Conservation (phyloP, 352 stramenopile species). For the Globisporangium iwayamae region DNA sequence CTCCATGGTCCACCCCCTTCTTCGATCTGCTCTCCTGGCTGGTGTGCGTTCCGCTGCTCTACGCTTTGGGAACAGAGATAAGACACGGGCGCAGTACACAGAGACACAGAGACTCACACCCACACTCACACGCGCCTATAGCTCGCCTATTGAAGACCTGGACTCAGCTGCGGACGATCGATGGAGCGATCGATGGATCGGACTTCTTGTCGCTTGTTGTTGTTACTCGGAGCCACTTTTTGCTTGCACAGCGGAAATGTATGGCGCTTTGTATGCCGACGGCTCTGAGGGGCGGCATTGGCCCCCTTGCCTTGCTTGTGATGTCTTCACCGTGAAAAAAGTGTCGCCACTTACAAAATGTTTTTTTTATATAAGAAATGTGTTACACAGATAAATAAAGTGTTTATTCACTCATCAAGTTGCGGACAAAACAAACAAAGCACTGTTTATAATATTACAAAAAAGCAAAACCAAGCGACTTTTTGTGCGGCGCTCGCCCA, state of each 20-base stretch:
- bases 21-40: neutral
- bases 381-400: too few species aligned
- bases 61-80: neutral
- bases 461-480: too few species aligned
- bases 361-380: too few species aligned
- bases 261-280: conserved; percentile 4
- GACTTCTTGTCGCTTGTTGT: neutral
- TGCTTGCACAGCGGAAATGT: neutral
- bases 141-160: neutral
- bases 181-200: neutral
- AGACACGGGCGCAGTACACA: neutral
- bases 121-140: neutral
- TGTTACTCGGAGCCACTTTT: neutral
- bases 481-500: neutral
- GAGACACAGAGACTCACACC: neutral
- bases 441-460: too few species aligned
- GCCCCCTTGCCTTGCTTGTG: neutral
- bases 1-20: neutral
- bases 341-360: too few species aligned
- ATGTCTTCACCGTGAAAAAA: too few species aligned
- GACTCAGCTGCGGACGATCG: conserved; percentile 2
- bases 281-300: neutral
- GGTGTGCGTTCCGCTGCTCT: neutral
- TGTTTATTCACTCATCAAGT: too few species aligned
- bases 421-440: too few species aligned